These are phyloP conservation scores for Pleoardoris graminearum DNA, from an alignment of 2,329 filamentous ascomycete species.

Conservation along the genomic window DNA sequence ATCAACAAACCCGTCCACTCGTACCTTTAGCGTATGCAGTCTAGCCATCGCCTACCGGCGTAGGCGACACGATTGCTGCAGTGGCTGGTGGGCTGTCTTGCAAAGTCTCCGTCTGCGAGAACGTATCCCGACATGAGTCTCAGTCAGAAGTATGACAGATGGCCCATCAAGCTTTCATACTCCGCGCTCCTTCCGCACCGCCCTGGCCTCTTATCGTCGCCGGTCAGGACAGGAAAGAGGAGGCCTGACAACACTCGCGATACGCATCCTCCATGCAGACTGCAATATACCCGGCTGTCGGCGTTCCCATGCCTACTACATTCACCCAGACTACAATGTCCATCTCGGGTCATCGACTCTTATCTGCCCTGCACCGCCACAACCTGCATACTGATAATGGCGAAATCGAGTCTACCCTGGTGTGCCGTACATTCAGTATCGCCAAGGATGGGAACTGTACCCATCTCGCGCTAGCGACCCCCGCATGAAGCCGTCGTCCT, in stretches of 20 bases:
- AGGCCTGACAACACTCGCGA: not conserved
- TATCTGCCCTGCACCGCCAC: not conserved
- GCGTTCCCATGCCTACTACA: conserved; percentile 7
- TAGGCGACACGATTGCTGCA: not conserved
- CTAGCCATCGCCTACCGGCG: not conserved
- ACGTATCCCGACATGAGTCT: not conserved
- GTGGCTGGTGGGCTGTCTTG: not conserved
- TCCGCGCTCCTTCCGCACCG: not conserved
- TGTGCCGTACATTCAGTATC: not conserved
- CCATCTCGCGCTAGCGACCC: not conserved
- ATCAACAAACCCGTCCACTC: not conserved
- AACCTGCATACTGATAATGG: conserved; percentile 1
- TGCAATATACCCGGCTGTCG: conserved; percentile 6
- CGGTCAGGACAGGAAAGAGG: not conserved
- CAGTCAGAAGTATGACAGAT: not conserved
- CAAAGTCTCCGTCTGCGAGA: not conserved
- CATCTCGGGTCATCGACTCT: not conserved
- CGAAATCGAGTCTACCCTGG: not conserved
- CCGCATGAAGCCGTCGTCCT: conserved; percentile 1
- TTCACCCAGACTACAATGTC: not conserved
- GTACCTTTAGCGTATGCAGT: not conserved
- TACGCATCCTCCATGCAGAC: not conserved
- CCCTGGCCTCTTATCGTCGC: not conserved
- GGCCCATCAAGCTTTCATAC: not conserved
- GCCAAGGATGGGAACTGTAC: not conserved